These are phyloP conservation scores for Metschnikowia proteae DNA, from an alignment of 805 yeast genomes.

Conservation along the genomic window DNA sequence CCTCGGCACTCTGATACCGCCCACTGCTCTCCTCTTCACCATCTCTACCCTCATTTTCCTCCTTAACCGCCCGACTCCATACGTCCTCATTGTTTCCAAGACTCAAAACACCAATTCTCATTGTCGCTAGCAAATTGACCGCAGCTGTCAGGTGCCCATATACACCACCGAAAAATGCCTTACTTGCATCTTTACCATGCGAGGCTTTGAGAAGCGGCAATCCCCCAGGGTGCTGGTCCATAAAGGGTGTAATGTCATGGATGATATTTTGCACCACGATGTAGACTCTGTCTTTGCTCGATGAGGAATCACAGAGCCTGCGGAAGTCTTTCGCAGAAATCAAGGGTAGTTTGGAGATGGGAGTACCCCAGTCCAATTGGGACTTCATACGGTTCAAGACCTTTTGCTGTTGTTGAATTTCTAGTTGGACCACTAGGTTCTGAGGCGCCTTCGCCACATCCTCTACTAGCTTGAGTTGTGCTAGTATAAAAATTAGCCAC, in stretches of 20 bases:
- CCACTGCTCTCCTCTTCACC: constrained; percentile 11
- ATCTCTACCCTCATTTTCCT: constrained; percentile 47
- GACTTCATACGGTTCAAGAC: constrained; percentile 72
- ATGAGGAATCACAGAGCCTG: constrained; percentile 32
- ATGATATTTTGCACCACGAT: constrained; percentile 88
- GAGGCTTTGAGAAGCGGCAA: constrained; percentile 71
- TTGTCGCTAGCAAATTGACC: constrained; percentile 81
- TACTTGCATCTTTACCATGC: constrained; percentile 90
- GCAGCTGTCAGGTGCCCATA: constrained; percentile 93
- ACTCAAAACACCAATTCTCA: constrained; percentile 85
- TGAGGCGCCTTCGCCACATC: constrained; percentile 61
- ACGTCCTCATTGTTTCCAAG: constrained; percentile 79
- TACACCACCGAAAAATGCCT: constrained; percentile 93
- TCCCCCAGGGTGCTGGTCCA: constrained; percentile 94
- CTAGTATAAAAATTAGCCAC: constrained; percentile 56
- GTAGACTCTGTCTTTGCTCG: constrained; percentile 50
- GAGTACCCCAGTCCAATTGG: constrained; percentile 89
- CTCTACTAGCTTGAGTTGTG: constrained; percentile 54
- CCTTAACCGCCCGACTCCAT: constrained; percentile 70
- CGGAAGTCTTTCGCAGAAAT: constrained; percentile 46
- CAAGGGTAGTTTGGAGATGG: constrained; percentile 80
- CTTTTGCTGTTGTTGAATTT: constrained; percentile 68
- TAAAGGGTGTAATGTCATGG: constrained; percentile 89
- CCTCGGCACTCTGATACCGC: constrained; percentile 15
- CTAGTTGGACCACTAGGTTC: constrained; percentile 59